Evolutionary conservation across 768 basidiomycete species (phyloP).

Genomic region (Cyclocybe aegerita): DNA sequence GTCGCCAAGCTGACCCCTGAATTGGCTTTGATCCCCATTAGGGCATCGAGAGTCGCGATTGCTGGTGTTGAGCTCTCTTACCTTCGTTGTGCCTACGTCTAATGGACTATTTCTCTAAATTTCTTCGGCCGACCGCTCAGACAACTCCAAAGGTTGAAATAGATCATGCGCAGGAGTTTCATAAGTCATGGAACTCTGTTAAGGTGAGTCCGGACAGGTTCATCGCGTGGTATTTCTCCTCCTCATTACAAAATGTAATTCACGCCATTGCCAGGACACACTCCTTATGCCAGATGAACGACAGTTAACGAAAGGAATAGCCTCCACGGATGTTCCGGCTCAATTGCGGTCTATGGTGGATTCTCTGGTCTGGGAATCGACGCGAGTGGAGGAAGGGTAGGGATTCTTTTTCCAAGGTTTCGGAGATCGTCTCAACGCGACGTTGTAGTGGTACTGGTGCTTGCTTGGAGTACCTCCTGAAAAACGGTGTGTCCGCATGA

Average conservation of each 20-base stretch:
- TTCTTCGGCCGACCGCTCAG: conserved; percentile 51
- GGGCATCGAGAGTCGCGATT: conserved; percentile 2
- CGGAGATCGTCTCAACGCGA: conserved; percentile 5
- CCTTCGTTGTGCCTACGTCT: conserved; percentile 1
- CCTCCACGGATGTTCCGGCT: conserved; percentile 76
- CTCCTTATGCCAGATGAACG: conserved; percentile 89
- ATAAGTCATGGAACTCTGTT: conserved; percentile 71
- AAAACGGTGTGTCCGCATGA: conserved; percentile 61
- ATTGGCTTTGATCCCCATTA: conserved; percentile 4
- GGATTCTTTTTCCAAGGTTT: conserved; percentile 25
- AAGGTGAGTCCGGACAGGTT: conserved; percentile 45
- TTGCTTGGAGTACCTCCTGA: conserved; percentile 89
- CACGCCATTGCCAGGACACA: conserved; percentile 59
- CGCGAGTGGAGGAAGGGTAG: conserved; percentile 84
- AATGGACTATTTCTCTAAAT: conserved; percentile 90
- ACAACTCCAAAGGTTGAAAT: conserved; percentile 47
- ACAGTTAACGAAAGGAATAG: conserved; percentile 79
- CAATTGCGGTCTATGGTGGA: conserved; percentile 82
- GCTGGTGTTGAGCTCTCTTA: neutral
- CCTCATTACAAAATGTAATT: neutral
- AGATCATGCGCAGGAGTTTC: conserved; percentile 74
- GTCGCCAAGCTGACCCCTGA: conserved; percentile 1
- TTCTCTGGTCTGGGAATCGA: conserved; percentile 82
- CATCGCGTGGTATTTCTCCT: neutral
- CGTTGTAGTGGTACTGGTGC: conserved; percentile 75